Evolutionary conservation across 257 asterid species (phyloP).

Genomic region (Solanum pinnatisectum): DNA sequence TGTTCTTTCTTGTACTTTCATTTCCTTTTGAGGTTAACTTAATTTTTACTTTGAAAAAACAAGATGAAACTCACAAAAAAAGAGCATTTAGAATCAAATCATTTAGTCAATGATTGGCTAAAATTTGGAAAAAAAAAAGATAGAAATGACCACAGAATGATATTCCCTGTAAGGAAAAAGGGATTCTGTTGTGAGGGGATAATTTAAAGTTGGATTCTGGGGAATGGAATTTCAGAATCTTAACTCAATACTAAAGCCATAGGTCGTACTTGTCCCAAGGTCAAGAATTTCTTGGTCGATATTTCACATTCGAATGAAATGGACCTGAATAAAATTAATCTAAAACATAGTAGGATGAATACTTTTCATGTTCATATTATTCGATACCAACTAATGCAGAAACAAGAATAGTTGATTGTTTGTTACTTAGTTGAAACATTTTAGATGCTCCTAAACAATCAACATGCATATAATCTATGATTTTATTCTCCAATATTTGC

Average conservation of each 20-base stretch:
- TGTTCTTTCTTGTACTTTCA: slow-evolving; percentile 37
- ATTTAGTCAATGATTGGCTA: slow-evolving; percentile 27
- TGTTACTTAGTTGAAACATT: not conserved
- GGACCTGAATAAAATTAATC: not conserved
- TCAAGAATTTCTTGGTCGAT: slow-evolving; percentile 49
- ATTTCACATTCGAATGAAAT: slow-evolving; percentile 25
- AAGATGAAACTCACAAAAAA: slow-evolving; percentile 1
- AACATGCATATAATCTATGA: not conserved
- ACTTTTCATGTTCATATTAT: not conserved
- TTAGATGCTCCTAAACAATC: not conserved
- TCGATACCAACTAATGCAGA: not conserved
- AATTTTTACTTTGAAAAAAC: slow-evolving; percentile 10
- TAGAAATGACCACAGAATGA: slow-evolving; percentile 58
- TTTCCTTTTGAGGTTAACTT: slow-evolving; percentile 14
- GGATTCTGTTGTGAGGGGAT: not conserved
- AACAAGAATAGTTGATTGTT: not conserved
- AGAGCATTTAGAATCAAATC: slow-evolving; percentile 15
- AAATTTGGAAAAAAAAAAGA: not conserved
- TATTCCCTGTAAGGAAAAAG: slow-evolving; percentile 27
- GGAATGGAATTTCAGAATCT: slow-evolving; percentile 61
- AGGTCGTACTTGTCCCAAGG: slow-evolving; percentile 27
- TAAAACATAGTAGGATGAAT: not conserved
- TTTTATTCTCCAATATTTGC: not conserved
- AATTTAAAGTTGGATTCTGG: slow-evolving; percentile 26
- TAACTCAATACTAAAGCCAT: slow-evolving; percentile 46